phyloP scores from a whole-genome alignment of 2,329 filamentous ascomycete species.

The Bipolaris zeicola region DNA sequence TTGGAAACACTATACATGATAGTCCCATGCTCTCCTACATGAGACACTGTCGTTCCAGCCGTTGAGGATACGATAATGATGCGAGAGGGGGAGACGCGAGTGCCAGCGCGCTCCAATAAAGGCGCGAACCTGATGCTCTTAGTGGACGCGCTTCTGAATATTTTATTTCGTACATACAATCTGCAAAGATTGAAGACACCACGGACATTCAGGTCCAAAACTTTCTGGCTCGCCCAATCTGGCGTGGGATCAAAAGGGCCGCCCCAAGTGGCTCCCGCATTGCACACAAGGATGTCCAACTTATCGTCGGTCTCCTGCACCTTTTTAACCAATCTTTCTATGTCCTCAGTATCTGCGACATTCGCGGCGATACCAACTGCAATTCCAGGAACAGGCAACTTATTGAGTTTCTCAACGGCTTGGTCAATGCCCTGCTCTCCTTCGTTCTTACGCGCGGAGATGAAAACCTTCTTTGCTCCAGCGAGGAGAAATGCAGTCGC shows the following conservation, averaged over 20 bases:
- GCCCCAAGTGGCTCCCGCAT: constrained; percentile 49
- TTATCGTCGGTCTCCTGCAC: constrained; percentile 39
- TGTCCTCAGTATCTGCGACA: constrained; percentile 46
- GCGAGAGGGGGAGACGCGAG: constrained; percentile 42
- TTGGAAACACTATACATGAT: constrained; percentile 51
- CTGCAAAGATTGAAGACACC: constrained; percentile 48
- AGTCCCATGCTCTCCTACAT: constrained; percentile 47
- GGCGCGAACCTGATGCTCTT: constrained; percentile 38
- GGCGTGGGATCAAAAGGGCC: constrained; percentile 47
- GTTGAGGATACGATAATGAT: constrained; percentile 48
- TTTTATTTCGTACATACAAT: constrained; percentile 29
- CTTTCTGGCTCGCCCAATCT: constrained; percentile 45
- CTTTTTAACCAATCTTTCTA: constrained; percentile 40
- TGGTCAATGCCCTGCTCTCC: constrained; percentile 48
- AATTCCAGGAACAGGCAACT: constrained; percentile 41
- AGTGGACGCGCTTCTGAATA: neutral
- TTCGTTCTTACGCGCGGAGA: constrained; percentile 47
- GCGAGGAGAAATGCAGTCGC: constrained; percentile 50
- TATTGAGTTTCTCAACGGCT: constrained; percentile 48
- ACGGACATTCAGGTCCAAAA: constrained; percentile 49
- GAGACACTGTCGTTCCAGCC: constrained; percentile 46
- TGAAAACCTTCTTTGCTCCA: constrained; percentile 48
- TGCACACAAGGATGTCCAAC: constrained; percentile 48
- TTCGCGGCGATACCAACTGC: constrained; percentile 48
- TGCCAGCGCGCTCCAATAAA: constrained; percentile 43